Evolutionary conservation across 352 stramenopile species (phyloP).

Genomic region (Phytopythium aichiense): DNA sequence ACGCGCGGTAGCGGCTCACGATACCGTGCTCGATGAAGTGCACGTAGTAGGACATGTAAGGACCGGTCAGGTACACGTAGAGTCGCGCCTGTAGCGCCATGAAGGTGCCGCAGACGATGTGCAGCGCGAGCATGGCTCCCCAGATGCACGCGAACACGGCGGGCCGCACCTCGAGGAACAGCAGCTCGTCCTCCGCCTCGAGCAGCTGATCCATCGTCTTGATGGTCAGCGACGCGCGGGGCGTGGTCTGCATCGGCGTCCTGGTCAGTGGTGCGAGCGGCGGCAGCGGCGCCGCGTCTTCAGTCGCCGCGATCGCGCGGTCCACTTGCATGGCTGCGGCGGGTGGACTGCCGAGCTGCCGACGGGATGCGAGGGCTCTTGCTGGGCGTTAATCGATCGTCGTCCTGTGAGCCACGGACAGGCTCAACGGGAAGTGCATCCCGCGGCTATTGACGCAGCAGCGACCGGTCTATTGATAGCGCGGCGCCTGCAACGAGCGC

Average conservation of each 20-base stretch:
- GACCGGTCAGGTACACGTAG: slow-evolving; percentile 20
- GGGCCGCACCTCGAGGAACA: slow-evolving; percentile 28
- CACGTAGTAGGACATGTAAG: slow-evolving; percentile 22
- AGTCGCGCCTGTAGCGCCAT: slow-evolving; percentile 19
- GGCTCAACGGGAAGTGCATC: neutral
- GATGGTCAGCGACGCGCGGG: slow-evolving; percentile 4
- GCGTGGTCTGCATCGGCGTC: neutral
- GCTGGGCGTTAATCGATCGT: too few species aligned
- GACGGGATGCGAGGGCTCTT: too few species aligned
- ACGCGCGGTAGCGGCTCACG: slow-evolving; percentile 17
- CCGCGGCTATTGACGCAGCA: neutral
- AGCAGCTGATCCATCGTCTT: slow-evolving; percentile 4
- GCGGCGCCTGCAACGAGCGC: neutral
- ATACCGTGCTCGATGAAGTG: slow-evolving; percentile 15
- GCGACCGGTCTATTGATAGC: too few species aligned
- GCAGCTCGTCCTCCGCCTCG: slow-evolving; percentile 23
- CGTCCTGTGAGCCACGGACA: too few species aligned
- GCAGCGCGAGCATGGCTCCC: slow-evolving; percentile 20
- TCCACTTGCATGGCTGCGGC: neutral
- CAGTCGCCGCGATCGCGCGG: neutral
- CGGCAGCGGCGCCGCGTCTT: neutral
- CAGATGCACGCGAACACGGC: slow-evolving; percentile 14
- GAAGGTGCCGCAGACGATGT: slow-evolving; percentile 12
- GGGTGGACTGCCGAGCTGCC: too few species aligned
- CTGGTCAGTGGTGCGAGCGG: too few species aligned